Evolutionary conservation across 192 early-diverging fungal genomes (phyloP), one percentile per base, ranked within the genome.

Genomic region (Diversispora epigaea): DNA sequence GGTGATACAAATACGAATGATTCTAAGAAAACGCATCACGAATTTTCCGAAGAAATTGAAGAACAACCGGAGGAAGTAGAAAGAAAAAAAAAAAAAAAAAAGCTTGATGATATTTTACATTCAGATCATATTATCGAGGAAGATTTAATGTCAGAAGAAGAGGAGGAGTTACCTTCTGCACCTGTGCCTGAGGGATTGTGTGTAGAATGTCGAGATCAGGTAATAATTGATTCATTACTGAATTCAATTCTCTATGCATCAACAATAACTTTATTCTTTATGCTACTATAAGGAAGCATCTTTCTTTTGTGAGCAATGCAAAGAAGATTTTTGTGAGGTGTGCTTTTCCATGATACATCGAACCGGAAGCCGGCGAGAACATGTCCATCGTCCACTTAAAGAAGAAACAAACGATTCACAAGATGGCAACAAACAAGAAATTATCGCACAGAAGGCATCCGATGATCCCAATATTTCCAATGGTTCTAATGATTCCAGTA

Each of bases 311-410:
- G 86, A 93, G 63, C 88, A 94, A 73, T 97, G 95, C 64, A 85
- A 83, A 52, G 95, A 92, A 76, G 82, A 91, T 71, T 98, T 93
- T 87, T 98, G 96, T 80, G 91, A 93, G 76, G 94, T 98, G 39
- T 98, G 96, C 76, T 91, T 85, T 75, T 87, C 85, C 80, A 93
- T 93, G 92, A 82, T 93, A 62, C 92, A 93, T 76, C 90, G 92
- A 58, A 93, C 92, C 1, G 92, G 92, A 40, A 87, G 86, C 52
- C 86, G 92, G 50, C 77, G 68, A n/a, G 80, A 75, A 49, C 92
- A 93, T 74, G 84, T 77, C 80, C 80, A 62, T 66, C 80, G 70
- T 68, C 87, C 62, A 57, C 75, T 72, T 49, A 77, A 63, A 40
- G 8, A 14, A 64, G 43, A 64, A 9, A 3, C 44, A n/a, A 64